A percentile compares a stretch with the other conserved stretches of the same genome.
These are phyloP conservation scores for Teunomyces gatunensis DNA, from an alignment of 805 yeast species.

Conservation along the genomic window DNA sequence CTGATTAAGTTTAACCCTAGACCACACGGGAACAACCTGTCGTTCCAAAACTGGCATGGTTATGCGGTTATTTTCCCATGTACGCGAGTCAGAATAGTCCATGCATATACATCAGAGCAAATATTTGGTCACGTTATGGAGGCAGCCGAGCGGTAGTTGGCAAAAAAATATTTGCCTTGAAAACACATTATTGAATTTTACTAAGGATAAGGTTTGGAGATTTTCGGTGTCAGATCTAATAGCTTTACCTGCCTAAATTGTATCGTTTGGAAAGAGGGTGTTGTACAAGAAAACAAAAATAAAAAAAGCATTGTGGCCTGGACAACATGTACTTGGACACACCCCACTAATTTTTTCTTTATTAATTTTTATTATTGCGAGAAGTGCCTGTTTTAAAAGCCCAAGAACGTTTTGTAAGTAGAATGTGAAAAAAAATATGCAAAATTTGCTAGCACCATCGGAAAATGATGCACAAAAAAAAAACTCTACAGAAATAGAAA, in stretches of 20 bases:
- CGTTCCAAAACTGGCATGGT: neutral
- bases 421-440: neutral
- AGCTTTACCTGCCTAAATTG: too few species aligned
- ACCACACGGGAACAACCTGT: neutral
- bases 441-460: neutral
- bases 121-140: too few species aligned
- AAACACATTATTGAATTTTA: neutral
- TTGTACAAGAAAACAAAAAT: too few species aligned
- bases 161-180: neutral
- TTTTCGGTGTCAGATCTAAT: neutral
- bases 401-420: neutral
- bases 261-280: too few species aligned
- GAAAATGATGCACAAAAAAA: neutral
- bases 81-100: neutral
- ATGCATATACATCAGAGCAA: neutral
- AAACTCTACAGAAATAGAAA: neutral
- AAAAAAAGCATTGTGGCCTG: too few species aligned
- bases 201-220: neutral
- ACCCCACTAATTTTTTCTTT: too few species aligned
- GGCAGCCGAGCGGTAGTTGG: neutral
- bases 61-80: neutral
- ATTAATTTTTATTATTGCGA: too few species aligned
- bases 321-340: too few species aligned
- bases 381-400: too few species aligned
- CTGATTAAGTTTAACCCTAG: neutral